Evolutionary conservation across 345 rosid species (phyloP).

Genomic region (Aquilaria malaccensis): DNA sequence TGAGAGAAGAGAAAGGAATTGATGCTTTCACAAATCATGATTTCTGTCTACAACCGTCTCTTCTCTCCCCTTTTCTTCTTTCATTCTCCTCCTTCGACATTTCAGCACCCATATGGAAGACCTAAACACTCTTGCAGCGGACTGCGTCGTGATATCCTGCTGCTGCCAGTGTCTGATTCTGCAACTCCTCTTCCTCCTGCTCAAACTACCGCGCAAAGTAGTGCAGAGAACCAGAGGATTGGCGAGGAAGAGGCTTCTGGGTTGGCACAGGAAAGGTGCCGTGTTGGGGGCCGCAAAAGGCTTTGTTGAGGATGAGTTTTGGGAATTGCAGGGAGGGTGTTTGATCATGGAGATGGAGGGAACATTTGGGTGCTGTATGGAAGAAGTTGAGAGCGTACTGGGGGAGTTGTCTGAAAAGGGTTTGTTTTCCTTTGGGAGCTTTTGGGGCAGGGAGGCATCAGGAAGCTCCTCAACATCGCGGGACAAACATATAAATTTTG

Average conservation of each 20-base stretch:
- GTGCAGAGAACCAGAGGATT: conserved; percentile 41
- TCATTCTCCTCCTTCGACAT: conserved; percentile 13
- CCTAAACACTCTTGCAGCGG: conserved; percentile 53
- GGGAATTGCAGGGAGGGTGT: conserved; percentile 17
- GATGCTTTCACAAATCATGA: conserved; percentile 30
- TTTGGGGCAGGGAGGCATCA: conserved; percentile 54
- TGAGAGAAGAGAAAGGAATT: conserved; percentile 44
- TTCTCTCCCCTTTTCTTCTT: conserved; percentile 10
- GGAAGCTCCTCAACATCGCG: conserved; percentile 14
- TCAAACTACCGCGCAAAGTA: conserved; percentile 50
- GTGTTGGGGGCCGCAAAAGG: conserved; percentile 8
- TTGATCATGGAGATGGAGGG: conserved; percentile 15
- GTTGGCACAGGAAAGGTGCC: conserved; percentile 15
- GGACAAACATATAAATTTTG: too few species aligned
- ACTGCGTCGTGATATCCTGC: conserved; percentile 67
- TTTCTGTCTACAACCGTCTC: conserved; percentile 20
- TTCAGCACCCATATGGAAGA: conserved; percentile 46
- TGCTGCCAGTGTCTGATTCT: conserved; percentile 79
- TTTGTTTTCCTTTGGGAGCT: conserved; percentile 85
- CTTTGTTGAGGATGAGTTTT: conserved; percentile 1
- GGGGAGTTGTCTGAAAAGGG: conserved; percentile 51
- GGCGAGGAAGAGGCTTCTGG: conserved; percentile 38
- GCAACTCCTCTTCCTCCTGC: conserved; percentile 49
- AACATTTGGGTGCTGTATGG: conserved; percentile 30
- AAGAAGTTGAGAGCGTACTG: conserved; percentile 52